Evolutionary conservation across 768 basidiomycete genomes (phyloP).

Genomic region (Mycena sanguinolenta): DNA sequence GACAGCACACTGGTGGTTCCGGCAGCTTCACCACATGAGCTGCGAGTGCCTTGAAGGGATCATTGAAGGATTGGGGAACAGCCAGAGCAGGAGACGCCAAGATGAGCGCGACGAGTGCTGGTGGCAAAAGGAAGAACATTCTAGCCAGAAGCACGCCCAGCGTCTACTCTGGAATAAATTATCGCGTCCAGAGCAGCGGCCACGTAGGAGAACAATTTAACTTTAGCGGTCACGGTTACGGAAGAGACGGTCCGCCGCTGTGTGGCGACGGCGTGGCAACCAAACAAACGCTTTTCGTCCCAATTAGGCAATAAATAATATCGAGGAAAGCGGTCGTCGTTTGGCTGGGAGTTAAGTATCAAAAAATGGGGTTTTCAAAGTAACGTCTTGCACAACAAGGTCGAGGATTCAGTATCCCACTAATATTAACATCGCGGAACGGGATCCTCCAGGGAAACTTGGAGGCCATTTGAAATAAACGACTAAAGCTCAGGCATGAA

Average conservation of each 20-base stretch:
- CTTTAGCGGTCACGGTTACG: not conserved
- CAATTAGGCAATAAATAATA: slow-evolving; percentile 21
- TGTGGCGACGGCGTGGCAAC: not conserved
- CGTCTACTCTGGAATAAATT: slow-evolving; percentile 6
- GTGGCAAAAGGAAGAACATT: slow-evolving; percentile 31
- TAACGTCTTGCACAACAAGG: no score
- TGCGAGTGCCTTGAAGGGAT: slow-evolving; percentile 73
- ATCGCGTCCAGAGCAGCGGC: slow-evolving; percentile 16
- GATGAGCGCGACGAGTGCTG: slow-evolving; percentile 20
- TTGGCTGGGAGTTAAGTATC: no score
- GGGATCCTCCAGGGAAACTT: no score
- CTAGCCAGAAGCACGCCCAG: not conserved
- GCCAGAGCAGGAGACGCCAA: slow-evolving; percentile 44
- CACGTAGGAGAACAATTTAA: slow-evolving; percentile 24
- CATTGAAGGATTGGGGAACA: slow-evolving; percentile 57
- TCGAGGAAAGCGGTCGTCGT: no score
- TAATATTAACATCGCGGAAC: no score
- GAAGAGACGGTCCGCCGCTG: not conserved
- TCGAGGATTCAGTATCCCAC: no score
- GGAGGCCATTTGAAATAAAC: no score
- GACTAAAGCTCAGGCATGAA: no score
- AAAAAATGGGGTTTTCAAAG: no score
- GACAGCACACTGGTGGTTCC: slow-evolving; percentile 76
- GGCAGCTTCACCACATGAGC: slow-evolving; percentile 61
- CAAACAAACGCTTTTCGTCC: slow-evolving; percentile 16